Evolutionary conservation across 2,329 filamentous ascomycete genomes (phyloP).

Genomic region (Dactylonectria macrodidyma): DNA sequence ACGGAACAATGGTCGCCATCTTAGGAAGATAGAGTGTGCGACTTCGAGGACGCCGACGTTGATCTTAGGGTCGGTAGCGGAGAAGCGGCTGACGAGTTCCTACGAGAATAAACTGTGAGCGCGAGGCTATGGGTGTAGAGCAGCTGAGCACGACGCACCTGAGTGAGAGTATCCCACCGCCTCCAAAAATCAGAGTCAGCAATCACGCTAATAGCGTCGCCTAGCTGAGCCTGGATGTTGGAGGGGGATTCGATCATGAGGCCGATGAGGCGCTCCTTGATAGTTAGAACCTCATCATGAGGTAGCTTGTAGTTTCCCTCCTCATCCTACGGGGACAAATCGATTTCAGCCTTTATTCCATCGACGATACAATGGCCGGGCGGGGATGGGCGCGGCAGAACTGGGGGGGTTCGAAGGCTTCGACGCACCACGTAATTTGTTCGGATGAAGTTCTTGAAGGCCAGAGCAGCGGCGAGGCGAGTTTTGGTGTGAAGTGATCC

Average conservation of each 20-base stretch:
- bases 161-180: slow-evolving; percentile 95
- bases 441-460: slow-evolving; percentile 99
- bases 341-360: slow-evolving; percentile 39
- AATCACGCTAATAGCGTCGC: slow-evolving; percentile 96
- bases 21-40: slow-evolving; percentile 96
- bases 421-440: slow-evolving; percentile 86
- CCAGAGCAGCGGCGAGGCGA: slow-evolving; percentile 88
- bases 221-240: slow-evolving; percentile 91
- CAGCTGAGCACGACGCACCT: slow-evolving; percentile 64
- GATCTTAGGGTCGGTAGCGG: slow-evolving; percentile 82
- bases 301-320: slow-evolving; percentile 94
- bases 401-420: neutral
- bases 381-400: slow-evolving; percentile 7
- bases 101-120: slow-evolving; percentile 51
- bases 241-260: slow-evolving; percentile 95
- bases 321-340: slow-evolving; percentile 75
- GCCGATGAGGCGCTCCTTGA: slow-evolving; percentile 95
- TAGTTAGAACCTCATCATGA: slow-evolving; percentile 84
- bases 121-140: no score
- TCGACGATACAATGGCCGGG: slow-evolving; percentile 24
- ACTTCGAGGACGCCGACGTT: slow-evolving; percentile 97
- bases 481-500: slow-evolving; percentile 81
- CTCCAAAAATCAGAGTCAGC: slow-evolving; percentile 98
- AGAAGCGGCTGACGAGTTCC: slow-evolving; percentile 92
- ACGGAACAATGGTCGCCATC: slow-evolving; percentile 94